Base-by-base conservation (phyloP, 768 basidiomycete genomes). In the Lyophyllum semitale region DNA sequence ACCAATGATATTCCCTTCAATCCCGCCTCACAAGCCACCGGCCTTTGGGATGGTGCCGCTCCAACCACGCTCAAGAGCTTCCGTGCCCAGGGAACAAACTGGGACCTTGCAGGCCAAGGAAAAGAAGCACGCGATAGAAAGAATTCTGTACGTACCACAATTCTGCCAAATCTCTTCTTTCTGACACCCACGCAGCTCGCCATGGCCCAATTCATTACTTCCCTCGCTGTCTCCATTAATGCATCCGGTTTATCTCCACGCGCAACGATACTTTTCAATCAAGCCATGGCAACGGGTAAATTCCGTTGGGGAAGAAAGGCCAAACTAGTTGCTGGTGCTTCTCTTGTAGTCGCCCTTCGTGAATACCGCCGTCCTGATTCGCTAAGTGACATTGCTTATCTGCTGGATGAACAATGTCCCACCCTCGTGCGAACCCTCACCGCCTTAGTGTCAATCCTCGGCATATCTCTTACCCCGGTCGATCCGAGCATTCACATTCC, bases 301-400 rank as follows among this genome's bases (percentile, higher is more conserved):
- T 87, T 83, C 65, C 82, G 81, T 33, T 94, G 91, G 91, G 91
- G 92, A 33, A 78, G 83, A 48, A 85, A 79, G 59, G 85, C 91
- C 20, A 90, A 82, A 68, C 72, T 83, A 41, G 77, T 83, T 12
- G 87, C 88, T 0, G 92, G 84, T 12, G 88, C 86, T 2, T 82
- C 85, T 43, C 73, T 92, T 25, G 79, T 84, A 23, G 78, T 92
- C 52, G 84, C 89, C 5, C 74, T 92, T 40, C 85, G 91, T 47
- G 87, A 92, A 73, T 77, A 80, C 54, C 83, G 77, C 62, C 85
- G 82, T 53, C 83, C 87, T 26, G 87, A 89, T 65, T 81, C 82
- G 12, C 74, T 92, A 44, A 77, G 76, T 49, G 84, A 90, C 58
- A 83, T 94, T 57, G 85, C 91, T 4, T 83, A 80, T 60, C 71